These are phyloP conservation scores for Drechslerella dactyloides DNA, from an alignment of 2,329 filamentous ascomycete species.

Conservation along the genomic window DNA sequence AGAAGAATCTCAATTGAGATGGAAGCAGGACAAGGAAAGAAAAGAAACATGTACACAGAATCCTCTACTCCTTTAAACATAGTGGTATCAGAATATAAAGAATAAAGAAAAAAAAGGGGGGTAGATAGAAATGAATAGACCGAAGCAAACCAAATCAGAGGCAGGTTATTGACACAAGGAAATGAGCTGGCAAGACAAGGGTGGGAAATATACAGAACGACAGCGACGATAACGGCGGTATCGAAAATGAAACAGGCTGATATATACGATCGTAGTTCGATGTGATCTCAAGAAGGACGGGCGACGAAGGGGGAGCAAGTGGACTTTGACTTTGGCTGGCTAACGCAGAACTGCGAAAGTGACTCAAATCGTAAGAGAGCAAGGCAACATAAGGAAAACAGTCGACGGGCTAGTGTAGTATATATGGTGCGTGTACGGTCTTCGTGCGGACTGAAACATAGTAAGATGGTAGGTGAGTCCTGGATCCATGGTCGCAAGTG, in stretches of 20 bases:
- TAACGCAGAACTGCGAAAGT: neutral
- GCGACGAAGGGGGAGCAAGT: constrained; percentile 9
- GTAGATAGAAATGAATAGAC: constrained; percentile 8
- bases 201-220: constrained; percentile 28
- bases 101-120: constrained; percentile 14
- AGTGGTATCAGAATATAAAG: constrained; percentile 8
- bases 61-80: constrained; percentile 11
- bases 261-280: no score
- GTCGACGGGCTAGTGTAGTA: neutral
- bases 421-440: neutral
- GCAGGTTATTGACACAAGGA: neutral
- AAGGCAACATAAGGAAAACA: neutral
- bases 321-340: neutral
- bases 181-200: constrained; percentile 8
- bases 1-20: neutral
- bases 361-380: neutral
- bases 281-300: no score
- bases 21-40: neutral
- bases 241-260: no score
- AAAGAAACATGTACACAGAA: neutral
- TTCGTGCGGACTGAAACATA: neutral
- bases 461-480: no score
- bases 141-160: neutral
- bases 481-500: no score
- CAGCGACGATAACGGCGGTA: no score